Base-by-base conservation (phyloP, 768 basidiomycete genomes). In the Punctularia strigosozonata region DNA sequence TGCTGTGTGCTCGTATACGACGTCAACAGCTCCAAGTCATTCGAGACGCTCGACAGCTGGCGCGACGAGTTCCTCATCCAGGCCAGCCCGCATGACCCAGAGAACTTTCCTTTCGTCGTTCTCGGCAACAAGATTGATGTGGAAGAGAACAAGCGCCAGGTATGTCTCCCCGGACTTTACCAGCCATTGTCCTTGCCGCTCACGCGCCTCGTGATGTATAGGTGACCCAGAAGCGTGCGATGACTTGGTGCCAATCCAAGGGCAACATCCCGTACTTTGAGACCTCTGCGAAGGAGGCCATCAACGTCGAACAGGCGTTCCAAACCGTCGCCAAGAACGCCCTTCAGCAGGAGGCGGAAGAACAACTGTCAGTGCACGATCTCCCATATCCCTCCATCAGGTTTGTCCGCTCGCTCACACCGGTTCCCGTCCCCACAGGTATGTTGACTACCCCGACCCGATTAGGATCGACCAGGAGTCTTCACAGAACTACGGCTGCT, bases 81-180 rank as follows among this genome's bases (percentile, higher is more conserved):
- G 66, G 95, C 95, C 8, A 91, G 88, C 55, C 95, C 95, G 32
- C 90, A 94, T 57, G 94, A 98, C 60, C 92, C 95, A 28, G 95
- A 98, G 72, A 97, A 97, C 68, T 99, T 99, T 62, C 95, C 95
- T 5, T 99, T 99, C 53, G 92, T 99, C 40, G 94, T 99, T 10
- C 65, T 99, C 43, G 95, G 95, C n/a, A 99, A 99, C 68, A 99
- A 99, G 88, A 94, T 99, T 58, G 95, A 99, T 58, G 88, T 97
- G 53, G 95, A 98, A 65, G 95, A 98, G 68, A 85, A 80, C 59
- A 98, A 97, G 62, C 79, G 94, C 47, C 91, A 95, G 78, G 92
- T 90, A 41, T 44, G 73, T 51, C 15, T 4, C 13, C 24, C 15
- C 22, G 17, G 15, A 10, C 17, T 12, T 7, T 7, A 20, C 15